Evolutionary conservation across 2,329 filamentous ascomycete species (phyloP).

Genomic region (Oidium heveae): DNA sequence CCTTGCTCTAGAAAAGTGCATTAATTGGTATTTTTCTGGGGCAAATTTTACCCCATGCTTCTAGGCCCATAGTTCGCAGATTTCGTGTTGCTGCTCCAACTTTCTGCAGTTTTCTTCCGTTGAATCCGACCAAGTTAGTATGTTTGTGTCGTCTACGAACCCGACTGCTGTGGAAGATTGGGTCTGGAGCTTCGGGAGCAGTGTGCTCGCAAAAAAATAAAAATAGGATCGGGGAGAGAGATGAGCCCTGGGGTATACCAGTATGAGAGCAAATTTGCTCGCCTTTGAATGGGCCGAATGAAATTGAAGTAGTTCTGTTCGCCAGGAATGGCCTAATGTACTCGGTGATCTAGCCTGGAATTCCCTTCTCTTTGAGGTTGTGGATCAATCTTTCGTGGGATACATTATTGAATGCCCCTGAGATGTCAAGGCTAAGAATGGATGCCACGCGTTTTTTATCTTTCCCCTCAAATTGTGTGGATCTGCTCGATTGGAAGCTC

Average conservation of each 20-base stretch:
- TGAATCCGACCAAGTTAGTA: not conserved
- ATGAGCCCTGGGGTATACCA: too few relatives aligned
- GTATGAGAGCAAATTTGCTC: not conserved
- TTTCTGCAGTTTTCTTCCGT: not conserved
- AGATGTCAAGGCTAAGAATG: not conserved
- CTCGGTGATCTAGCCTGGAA: not conserved
- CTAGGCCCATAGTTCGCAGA: not conserved
- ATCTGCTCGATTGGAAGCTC: too few relatives aligned
- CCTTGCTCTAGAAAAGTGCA: too few relatives aligned
- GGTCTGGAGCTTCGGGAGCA: not conserved
- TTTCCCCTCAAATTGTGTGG: not conserved
- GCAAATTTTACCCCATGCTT: not conserved
- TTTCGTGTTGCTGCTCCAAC: not conserved
- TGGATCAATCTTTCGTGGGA: not conserved
- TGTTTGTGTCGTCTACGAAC: not conserved
- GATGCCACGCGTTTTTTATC: not conserved
- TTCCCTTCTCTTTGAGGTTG: not conserved
- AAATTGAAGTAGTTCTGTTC: not conserved
- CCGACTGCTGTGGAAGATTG: not conserved
- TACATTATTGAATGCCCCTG: not conserved
- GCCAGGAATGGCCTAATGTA: not conserved
- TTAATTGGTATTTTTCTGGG: not conserved
- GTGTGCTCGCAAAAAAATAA: not conserved
- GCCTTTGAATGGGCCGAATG: not conserved
- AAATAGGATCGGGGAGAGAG: not conserved